phyloP scores from a whole-genome alignment of 306 rosid species.

The Sphenostylis stenocarpa region DNA sequence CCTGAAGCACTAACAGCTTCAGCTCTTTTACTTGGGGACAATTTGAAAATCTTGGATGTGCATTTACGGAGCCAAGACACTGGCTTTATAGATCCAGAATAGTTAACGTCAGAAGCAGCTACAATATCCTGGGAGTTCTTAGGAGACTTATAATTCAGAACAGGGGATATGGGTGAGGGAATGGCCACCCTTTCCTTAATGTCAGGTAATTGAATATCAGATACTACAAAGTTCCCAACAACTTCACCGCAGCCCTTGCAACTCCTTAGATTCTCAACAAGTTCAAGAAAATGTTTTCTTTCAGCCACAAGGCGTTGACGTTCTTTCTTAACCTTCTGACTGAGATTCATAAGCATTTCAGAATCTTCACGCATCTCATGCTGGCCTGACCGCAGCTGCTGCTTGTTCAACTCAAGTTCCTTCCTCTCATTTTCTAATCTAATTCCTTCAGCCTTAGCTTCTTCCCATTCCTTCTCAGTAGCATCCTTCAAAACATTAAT shows the following conservation, averaged over 20 bases:
- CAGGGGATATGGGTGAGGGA: constrained; percentile 35
- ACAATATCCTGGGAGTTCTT: constrained; percentile 34
- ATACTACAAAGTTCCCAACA: constrained; percentile 56
- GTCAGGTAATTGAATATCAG: constrained; percentile 66
- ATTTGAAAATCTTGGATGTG: constrained; percentile 57
- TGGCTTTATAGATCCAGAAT: constrained; percentile 47
- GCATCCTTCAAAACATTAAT: constrained; percentile 56
- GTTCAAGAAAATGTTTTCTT: constrained; percentile 55
- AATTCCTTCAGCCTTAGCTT: constrained; percentile 51
- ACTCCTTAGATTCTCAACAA: constrained; percentile 76
- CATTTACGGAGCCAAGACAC: constrained; percentile 70
- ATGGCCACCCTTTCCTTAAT: constrained; percentile 38
- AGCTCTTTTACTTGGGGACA: constrained; percentile 59
- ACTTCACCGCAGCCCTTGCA: constrained; percentile 72
- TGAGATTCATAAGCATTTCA: constrained; percentile 67
- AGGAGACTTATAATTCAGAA: constrained; percentile 31
- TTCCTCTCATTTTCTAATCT: constrained; percentile 59
- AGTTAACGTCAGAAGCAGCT: constrained; percentile 38
- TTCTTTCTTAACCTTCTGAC: constrained; percentile 74
- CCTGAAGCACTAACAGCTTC: constrained; percentile 50
- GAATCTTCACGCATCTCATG: constrained; percentile 75
- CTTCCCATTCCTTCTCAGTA: constrained; percentile 67
- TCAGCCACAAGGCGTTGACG: constrained; percentile 70
- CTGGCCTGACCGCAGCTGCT: constrained; percentile 58
- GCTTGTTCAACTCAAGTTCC: constrained; percentile 58